Evolutionary conservation across 371 early-diverging fungal genomes (phyloP), one percentile per base, ranked within the genome.

Genomic region (Mortierella polycephala): DNA sequence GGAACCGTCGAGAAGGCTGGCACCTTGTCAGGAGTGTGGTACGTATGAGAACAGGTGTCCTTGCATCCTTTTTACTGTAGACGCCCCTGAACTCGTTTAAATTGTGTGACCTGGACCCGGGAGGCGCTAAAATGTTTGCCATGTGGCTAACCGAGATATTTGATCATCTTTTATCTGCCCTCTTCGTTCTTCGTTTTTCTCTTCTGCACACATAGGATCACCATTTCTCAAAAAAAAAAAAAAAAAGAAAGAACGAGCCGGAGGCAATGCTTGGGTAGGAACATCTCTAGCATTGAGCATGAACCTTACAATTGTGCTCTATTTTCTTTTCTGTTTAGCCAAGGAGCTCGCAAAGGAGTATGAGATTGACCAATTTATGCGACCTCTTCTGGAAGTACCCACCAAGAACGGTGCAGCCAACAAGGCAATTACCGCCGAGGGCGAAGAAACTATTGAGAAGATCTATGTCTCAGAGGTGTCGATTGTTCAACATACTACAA

Each of bases 311-410:
- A 52, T 16, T 52, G 13, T 40, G 11, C 46, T 46, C 4, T 47
- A 12, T 46, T 37, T 55, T 3, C 23, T 16, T 44, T 37, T 30
- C 20, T 13, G 2, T 40, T 12, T 53, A 79, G 79, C 79, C 53
- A 79, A 62, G 57, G 66, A 59, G 53, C 62, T 79, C 6, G 68
- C 79, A n/a, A 67, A 68, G 45, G 79, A 79, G 49, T 79, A 79
- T 30, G 79, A 54, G 2, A 69, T 79, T 60, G 73, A 72, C 39
- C 64, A 64, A 42, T 79, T 79, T 50, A 79, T 79, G 79, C 69
- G 79, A 20, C 72, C 79, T 6, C 56, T 79, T 14, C 39, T 79
- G 51, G 79, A 79, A 2, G 60, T 58, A 6, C 45, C 76, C 16
- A 63, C n/a, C 39, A n/a, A 50, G 45, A 75, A 70, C 60, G 20